These are phyloP conservation scores for Balamuthia mandrillaris DNA, from an alignment of 208 protist species.

Conservation along the genomic window DNA sequence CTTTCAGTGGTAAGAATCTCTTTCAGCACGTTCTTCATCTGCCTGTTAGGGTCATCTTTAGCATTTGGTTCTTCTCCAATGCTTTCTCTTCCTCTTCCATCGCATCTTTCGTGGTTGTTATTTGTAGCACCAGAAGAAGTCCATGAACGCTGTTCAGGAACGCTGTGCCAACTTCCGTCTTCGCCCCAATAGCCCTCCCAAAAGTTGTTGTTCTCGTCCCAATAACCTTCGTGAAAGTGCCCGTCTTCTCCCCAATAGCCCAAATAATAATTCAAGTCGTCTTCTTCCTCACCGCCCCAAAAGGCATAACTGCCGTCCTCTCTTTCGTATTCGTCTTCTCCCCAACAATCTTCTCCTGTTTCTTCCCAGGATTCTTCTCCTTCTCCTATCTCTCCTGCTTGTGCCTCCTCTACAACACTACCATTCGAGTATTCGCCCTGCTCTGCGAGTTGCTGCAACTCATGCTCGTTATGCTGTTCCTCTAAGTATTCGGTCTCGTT, in stretches of 20 bases:
- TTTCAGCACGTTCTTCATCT: background rate
- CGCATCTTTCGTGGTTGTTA: too few relatives aligned
- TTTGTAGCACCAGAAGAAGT: too few relatives aligned
- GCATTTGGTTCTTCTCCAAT: background rate
- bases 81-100: too few relatives aligned
- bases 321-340: background rate
- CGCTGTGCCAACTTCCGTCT: too few relatives aligned
- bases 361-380: background rate
- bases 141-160: too few relatives aligned
- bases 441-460: too few relatives aligned
- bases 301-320: background rate
- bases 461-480: too few relatives aligned
- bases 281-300: too few relatives aligned
- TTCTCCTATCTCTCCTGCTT: background rate
- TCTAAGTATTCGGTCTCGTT: too few relatives aligned
- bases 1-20: background rate
- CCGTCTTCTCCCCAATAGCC: conserved; percentile 3
- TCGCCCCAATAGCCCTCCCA: too few relatives aligned
- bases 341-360: background rate
- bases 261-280: background rate
- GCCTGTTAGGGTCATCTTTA: background rate
- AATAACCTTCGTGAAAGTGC: background rate
- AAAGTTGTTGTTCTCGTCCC: background rate
- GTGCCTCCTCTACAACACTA: too few relatives aligned
- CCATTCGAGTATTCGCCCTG: too few relatives aligned